These are phyloP conservation scores for Thermothelomyces thermophilus DNA, from an alignment of 2,329 filamentous ascomycete species.

Conservation along the genomic window DNA sequence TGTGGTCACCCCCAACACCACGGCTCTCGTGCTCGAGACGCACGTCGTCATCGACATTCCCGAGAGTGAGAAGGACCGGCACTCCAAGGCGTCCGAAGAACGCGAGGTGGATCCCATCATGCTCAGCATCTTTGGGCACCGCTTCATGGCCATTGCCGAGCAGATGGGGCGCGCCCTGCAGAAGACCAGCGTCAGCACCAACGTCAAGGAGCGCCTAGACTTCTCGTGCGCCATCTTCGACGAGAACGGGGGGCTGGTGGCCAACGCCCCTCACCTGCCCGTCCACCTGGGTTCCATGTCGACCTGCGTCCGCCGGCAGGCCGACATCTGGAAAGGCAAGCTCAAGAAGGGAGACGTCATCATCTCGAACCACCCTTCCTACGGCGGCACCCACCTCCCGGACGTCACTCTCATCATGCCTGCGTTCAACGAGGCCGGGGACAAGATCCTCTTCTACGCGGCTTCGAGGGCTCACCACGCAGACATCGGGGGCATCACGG, in stretches of 20 bases:
- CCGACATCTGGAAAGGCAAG: slow-evolving; percentile 72
- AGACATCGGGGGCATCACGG: slow-evolving; percentile 76
- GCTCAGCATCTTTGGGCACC: slow-evolving; percentile 71
- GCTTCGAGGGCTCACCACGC: slow-evolving; percentile 76
- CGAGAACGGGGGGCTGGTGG: slow-evolving; percentile 66
- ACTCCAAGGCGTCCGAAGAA: slow-evolving; percentile 22
- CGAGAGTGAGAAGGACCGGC: slow-evolving; percentile 30
- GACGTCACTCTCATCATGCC: slow-evolving; percentile 79
- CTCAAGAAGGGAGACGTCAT: slow-evolving; percentile 74
- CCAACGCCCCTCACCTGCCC: slow-evolving; percentile 73
- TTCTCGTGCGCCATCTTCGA: slow-evolving; percentile 81
- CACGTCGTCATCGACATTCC: slow-evolving; percentile 85
- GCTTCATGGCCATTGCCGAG: slow-evolving; percentile 81
- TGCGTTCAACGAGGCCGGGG: slow-evolving; percentile 58
- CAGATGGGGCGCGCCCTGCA: slow-evolving; percentile 76
- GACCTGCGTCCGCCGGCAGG: slow-evolving; percentile 73
- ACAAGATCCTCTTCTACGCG: slow-evolving; percentile 74
- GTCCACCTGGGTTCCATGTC: slow-evolving; percentile 80
- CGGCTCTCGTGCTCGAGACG: slow-evolving; percentile 72
- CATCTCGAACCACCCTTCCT: slow-evolving; percentile 79
- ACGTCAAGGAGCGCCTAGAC: slow-evolving; percentile 75
- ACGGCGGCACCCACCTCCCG: slow-evolving; percentile 74
- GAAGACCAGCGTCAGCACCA: slow-evolving; percentile 73
- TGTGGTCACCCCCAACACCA: slow-evolving; percentile 72
- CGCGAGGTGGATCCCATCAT: slow-evolving; percentile 65